Evolutionary conservation across 192 early-diverging fungal species (phyloP), one percentile per base, ranked within the genome.

Genomic region (Fimicolochytrium jonesii): DNA sequence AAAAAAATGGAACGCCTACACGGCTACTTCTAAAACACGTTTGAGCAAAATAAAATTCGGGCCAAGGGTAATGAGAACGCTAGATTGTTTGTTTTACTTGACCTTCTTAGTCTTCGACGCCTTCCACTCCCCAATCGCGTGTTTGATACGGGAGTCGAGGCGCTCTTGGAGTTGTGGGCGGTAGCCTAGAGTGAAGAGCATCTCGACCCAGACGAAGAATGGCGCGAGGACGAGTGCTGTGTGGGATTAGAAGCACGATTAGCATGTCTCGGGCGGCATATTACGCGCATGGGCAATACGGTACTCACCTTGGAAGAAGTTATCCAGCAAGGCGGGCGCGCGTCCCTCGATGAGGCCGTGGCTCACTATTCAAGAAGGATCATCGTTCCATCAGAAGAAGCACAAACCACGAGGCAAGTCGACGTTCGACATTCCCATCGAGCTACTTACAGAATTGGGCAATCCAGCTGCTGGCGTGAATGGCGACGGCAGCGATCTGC

Each of bases 171-270:
- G 69, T 3, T 71, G 59, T 17, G 90, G 87, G 39, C 89, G 87
- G 74, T 91, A 92, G 28, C 95, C 92, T 4, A 89, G 36, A 57
- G 63, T 69, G 67, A 98, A 95, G 44, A 98, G 70, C 7, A 84
- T 48, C 72, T 98, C 92, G 30, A 90, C 77, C 59, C 89, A 93
- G 5, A 96, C 92, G 77, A 98, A 98, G 69, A 93, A 92, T 28
- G 92, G 93, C 1, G 95, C 95, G 59, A 94, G 89, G 36, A 95
- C 87, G 26, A 95, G 42, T 2, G 95, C 93, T 88, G 49, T 33
- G 15, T 20, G 25, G n/a, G n/a, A n/a, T n/a, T n/a, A n/a, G n/a
- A n/a, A n/a, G n/a, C n/a, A n/a, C n/a, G n/a, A n/a, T n/a, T n/a
- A n/a, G n/a, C n/a, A n/a, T n/a, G n/a, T n/a, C n/a, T n/a, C n/a